Percentiles rank a stretch among this genome's conserved stretches.
Evolutionary conservation across 495 filamentous ascomycete species (phyloP).

Genomic region (Penicillium robsamsonii): DNA sequence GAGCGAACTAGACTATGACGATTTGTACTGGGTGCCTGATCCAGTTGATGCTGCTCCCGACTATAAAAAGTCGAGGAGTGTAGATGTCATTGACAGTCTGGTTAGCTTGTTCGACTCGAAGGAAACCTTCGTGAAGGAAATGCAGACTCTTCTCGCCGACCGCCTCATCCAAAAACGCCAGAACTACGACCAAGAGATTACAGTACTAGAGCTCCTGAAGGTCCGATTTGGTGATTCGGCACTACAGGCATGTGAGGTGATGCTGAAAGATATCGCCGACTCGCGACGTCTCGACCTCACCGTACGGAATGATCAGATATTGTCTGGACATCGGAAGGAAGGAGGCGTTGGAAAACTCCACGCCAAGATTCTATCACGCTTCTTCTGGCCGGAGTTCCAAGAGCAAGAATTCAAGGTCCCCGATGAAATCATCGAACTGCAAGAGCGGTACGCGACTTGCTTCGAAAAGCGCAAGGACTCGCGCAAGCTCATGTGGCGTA

Average conservation of each 20-base stretch:
- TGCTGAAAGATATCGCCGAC: conserved; percentile 92
- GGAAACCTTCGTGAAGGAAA: conserved; percentile 89
- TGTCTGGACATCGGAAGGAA: conserved; percentile 23
- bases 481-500: conserved; percentile 85
- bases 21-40: conserved; percentile 88
- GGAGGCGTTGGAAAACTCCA: conserved; percentile 51
- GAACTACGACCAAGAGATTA: conserved; percentile 71
- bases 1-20: conserved; percentile 79
- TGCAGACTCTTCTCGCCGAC: conserved; percentile 80
- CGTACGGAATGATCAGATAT: conserved; percentile 52
- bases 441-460: conserved; percentile 67
- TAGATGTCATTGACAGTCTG: conserved; percentile 89
- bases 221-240: conserved; percentile 80
- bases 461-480: conserved; percentile 77
- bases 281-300: conserved; percentile 67
- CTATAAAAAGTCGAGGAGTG: conserved; percentile 81
- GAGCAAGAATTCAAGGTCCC: conserved; percentile 76
- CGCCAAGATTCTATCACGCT: conserved; percentile 82
- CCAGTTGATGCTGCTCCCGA: conserved; percentile 90
- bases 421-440: conserved; percentile 55
- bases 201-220: conserved; percentile 85
- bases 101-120: conserved; percentile 83
- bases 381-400: conserved; percentile 89
- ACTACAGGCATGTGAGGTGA: conserved; percentile 91
- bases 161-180: conserved; percentile 70